Evolutionary conservation across 805 yeast genomes (phyloP), one percentile per base, ranked within the genome.

Genomic region (Teunomyces lycoperdinae): DNA sequence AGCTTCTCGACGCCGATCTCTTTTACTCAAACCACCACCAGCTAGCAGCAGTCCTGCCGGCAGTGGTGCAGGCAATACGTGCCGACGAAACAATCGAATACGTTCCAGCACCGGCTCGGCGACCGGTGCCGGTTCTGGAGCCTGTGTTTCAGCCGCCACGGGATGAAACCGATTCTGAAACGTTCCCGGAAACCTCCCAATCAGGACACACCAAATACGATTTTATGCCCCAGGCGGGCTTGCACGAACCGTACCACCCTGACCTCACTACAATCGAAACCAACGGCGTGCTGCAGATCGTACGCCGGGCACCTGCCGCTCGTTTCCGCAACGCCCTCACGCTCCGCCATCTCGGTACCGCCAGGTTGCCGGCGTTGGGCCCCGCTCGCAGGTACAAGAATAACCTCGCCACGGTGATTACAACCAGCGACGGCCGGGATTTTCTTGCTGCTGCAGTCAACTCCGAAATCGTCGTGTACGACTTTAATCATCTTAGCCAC

Each of bases 331-430:
- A 75, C 53, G 48, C 68, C 30, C 52, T 63, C 29, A 44, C 38
- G 13, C 53, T 77, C 9, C 47, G 50, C 0, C 56, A 58, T 34
- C 50, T 60, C 2, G 70, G 66, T 2, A 47, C 58, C 3, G 48
- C 49, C 8, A 55, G 50, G 27, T 48, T 71, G 17, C 26, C 34
- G 9, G 55, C 54, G 5, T 49, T 67, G 10, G 63, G 58, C 9
- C 50, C 51, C 11, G 64, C 70, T 1, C 58, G 72, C 43, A 66
- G 62, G 50, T 76, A 66, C 54, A 76, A 76, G 50, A 75, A 75
- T 44, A 77, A 76, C 54, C 48, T 74, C 5, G 47, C 70, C 5
- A 46, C 58, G 35, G 42, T 60, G 36, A 50, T 73, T 4, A 42
- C 55, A 11, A 55, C 54, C 31, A 20, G 5, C 8, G 46, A 35